These are phyloP conservation scores for Aspergillus felis DNA, from an alignment of 2,329 filamentous ascomycete genomes.

Conservation along the genomic window DNA sequence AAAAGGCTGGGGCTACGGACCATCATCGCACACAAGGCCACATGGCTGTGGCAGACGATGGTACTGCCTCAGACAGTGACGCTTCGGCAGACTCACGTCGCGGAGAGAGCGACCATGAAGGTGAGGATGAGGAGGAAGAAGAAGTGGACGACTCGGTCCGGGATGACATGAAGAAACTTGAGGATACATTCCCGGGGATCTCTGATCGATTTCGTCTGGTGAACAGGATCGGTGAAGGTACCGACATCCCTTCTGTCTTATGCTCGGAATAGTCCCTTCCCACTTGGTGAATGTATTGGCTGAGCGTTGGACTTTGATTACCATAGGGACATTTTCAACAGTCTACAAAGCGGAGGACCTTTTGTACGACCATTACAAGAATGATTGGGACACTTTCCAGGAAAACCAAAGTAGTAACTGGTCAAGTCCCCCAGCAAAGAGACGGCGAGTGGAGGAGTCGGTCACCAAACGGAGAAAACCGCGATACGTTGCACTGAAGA, in stretches of 20 bases:
- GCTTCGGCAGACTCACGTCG: slow-evolving; percentile 5
- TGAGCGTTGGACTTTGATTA: slow-evolving; percentile 5
- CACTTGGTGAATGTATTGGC: not conserved
- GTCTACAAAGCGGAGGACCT: slow-evolving; percentile 98
- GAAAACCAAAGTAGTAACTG: slow-evolving; percentile 61
- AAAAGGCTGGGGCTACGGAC: slow-evolving; percentile 16
- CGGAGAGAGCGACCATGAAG: slow-evolving; percentile 24
- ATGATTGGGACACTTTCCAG: slow-evolving; percentile 75
- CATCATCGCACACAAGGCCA: slow-evolving; percentile 7
- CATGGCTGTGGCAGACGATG: slow-evolving; percentile 16
- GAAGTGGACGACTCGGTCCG: slow-evolving; percentile 54
- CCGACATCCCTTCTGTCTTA: not conserved
- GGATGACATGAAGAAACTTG: slow-evolving; percentile 83
- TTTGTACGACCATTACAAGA: slow-evolving; percentile 75
- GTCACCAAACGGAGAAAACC: slow-evolving; percentile 48
- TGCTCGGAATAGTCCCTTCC: not conserved
- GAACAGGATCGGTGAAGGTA: slow-evolving; percentile 95
- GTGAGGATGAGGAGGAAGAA: slow-evolving; percentile 30
- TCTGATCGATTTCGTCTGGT: slow-evolving; percentile 81
- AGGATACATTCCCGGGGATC: slow-evolving; percentile 78
- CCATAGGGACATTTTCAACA: slow-evolving; percentile 90
- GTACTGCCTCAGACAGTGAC: slow-evolving; percentile 14
- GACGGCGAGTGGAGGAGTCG: slow-evolving; percentile 42
- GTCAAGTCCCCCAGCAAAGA: slow-evolving; percentile 64
- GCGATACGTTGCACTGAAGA: slow-evolving; percentile 94